These are phyloP conservation scores for Erodium moschatum DNA, from an alignment of 441 rosid species.

Conservation along the genomic window DNA sequence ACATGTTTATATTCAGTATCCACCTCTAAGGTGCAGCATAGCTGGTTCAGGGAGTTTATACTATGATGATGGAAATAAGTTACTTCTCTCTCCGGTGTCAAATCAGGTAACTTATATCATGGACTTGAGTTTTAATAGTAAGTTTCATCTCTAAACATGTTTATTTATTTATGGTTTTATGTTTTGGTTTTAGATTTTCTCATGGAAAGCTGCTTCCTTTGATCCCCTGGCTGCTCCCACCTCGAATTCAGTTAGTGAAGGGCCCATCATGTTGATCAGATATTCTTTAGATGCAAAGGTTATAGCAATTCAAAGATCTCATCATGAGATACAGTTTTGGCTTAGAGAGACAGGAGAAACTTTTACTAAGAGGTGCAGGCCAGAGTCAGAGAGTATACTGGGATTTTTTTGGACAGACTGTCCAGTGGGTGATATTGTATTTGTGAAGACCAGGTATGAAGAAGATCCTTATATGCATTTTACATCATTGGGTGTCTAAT, in stretches of 20 bases:
- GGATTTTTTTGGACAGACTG: constrained; percentile 98
- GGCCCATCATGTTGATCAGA: constrained; percentile 62
- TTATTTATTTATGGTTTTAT: constrained; percentile 10
- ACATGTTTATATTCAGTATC: constrained; percentile 69
- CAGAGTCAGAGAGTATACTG: constrained; percentile 73
- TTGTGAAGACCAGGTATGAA: constrained; percentile 79
- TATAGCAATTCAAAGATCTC: constrained; percentile 75
- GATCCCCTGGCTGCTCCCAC: constrained; percentile 48
- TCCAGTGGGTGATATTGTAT: constrained; percentile 67
- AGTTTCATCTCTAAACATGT: constrained; percentile 16
- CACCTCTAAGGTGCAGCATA: constrained; percentile 56
- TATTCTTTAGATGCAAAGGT: constrained; percentile 74
- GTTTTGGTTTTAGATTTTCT: constrained; percentile 40
- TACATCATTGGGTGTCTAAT: constrained; percentile 1
- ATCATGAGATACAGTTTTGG: constrained; percentile 59
- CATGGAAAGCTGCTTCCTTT: constrained; percentile 77
- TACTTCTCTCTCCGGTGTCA: constrained; percentile 51
- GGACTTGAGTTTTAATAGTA: constrained; percentile 13
- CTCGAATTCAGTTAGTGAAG: constrained; percentile 67
- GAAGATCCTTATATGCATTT: constrained; percentile 16
- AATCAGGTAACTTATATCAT: constrained; percentile 40
- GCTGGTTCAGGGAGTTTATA: constrained; percentile 62
- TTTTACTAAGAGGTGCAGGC: constrained; percentile 50
- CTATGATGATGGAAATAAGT: constrained; percentile 85
- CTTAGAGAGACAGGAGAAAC: constrained; percentile 63